These are phyloP conservation scores for Raffaelea ambrosiae DNA, from an alignment of 2,329 filamentous ascomycete species.

Conservation along the genomic window DNA sequence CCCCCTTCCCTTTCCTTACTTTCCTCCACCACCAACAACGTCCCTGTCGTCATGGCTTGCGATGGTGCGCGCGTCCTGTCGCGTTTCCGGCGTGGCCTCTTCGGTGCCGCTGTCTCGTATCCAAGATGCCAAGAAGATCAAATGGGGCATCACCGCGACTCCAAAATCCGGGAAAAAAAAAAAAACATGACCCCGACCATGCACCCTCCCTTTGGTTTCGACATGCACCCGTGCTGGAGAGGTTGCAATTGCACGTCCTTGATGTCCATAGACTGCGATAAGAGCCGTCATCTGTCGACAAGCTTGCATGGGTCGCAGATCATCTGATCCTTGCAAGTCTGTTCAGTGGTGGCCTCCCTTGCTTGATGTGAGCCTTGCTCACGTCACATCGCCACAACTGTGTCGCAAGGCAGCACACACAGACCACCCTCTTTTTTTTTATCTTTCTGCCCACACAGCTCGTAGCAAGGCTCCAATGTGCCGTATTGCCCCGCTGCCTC, in stretches of 20 bases:
- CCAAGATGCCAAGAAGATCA: not conserved
- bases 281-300: not conserved
- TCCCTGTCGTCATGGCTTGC: not conserved
- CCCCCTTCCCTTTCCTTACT: too few species aligned
- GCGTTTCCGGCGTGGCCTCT: too few species aligned
- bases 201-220: too few species aligned
- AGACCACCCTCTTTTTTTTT: too few species aligned
- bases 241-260: not conserved
- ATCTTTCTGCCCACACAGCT: too few species aligned
- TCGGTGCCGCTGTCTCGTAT: not conserved
- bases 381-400: not conserved
- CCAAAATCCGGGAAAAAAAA: too few species aligned
- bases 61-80: too few species aligned
- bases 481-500: too few species aligned
- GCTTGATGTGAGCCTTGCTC: not conserved
- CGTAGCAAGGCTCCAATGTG: too few species aligned
- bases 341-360: not conserved
- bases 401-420: not conserved
- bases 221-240: too few species aligned
- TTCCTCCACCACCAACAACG: not conserved
- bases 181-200: too few species aligned
- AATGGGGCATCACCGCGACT: not conserved
- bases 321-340: not conserved
- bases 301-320: constrained; percentile 1
- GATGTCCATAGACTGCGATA: not conserved